phyloP scores from a whole-genome alignment of 108 stramenopile genomes.

The Nannochloropsis gaditana region DNA sequence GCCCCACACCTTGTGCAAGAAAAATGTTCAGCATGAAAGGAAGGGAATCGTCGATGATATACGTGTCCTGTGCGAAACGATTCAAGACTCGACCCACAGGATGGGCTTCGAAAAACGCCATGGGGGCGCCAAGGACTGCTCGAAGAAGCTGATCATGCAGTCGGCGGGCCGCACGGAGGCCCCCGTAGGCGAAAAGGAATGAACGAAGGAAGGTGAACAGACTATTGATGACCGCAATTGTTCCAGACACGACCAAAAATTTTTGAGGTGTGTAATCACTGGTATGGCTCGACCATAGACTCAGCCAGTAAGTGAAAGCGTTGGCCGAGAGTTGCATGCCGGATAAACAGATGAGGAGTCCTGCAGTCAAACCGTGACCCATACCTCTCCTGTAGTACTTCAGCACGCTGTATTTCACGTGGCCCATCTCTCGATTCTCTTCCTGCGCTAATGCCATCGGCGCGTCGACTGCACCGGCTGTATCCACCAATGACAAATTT shows the following conservation, averaged over 20 bases:
- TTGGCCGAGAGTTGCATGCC: conserved; percentile 46
- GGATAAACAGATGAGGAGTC: conserved; percentile 29
- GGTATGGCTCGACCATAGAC: conserved; percentile 45
- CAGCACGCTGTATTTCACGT: conserved; percentile 31
- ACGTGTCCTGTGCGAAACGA: conserved; percentile 70
- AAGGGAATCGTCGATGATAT: conserved; percentile 79
- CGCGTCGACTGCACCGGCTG: background rate
- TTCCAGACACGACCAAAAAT: conserved; percentile 34
- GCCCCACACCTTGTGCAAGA: conserved; percentile 37
- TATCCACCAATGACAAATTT: background rate
- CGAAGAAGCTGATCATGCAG: conserved; percentile 67
- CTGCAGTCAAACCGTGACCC: conserved; percentile 20
- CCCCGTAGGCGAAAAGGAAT: conserved; percentile 49
- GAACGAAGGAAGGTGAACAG: conserved; percentile 40
- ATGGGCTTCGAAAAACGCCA: conserved; percentile 63
- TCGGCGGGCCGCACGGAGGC: conserved; percentile 38
- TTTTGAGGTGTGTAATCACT: background rate
- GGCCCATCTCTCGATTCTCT: conserved; percentile 36
- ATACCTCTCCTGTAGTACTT: conserved; percentile 36
- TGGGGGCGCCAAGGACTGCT: conserved; percentile 70
- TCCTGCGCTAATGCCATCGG: conserved; percentile 27
- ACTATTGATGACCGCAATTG: conserved; percentile 42
- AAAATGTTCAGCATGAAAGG: conserved; percentile 51
- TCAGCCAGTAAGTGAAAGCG: conserved; percentile 45
- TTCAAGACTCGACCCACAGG: conserved; percentile 66